Percentiles rank a stretch among this genome's conserved stretches.
These are phyloP conservation scores for Mentha longifolia DNA, from an alignment of 257 asterid species.

Conservation along the genomic window DNA sequence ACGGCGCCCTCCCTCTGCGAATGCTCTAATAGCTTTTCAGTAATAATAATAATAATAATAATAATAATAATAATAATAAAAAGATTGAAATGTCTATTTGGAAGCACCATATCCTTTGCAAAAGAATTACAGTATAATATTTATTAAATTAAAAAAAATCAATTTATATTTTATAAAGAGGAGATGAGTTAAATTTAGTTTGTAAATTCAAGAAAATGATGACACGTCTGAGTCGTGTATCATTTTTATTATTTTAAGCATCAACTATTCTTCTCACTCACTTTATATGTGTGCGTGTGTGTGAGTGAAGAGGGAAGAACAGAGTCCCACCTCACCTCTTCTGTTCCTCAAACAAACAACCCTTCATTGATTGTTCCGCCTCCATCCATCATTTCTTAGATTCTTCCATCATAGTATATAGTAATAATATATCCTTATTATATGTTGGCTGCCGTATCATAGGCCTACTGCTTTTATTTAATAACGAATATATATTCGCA, in stretches of 20 bases:
- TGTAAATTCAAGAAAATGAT: too few relatives aligned
- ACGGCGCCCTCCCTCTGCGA: too few relatives aligned
- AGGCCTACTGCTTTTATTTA: slow-evolving; percentile 11
- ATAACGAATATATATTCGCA: slow-evolving; percentile 31
- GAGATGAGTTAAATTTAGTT: too few relatives aligned
- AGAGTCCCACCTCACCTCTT: slow-evolving; percentile 42
- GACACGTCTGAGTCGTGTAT: background rate
- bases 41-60: too few relatives aligned
- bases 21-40: too few relatives aligned
- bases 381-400: slow-evolving; percentile 26
- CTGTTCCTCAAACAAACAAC: slow-evolving; percentile 31
- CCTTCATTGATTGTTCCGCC: slow-evolving; percentile 38
- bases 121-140: too few relatives aligned
- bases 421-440: background rate
- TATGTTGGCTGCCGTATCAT: slow-evolving; percentile 5
- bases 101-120: too few relatives aligned
- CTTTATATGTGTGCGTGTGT: background rate
- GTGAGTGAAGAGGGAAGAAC: slow-evolving; percentile 40
- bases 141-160: too few relatives aligned
- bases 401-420: slow-evolving; percentile 18
- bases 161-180: too few relatives aligned
- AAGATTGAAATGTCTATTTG: too few relatives aligned
- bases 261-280: background rate
- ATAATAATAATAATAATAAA: too few relatives aligned
- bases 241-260: background rate